These are phyloP conservation scores for Diospyros kaki DNA, from an alignment of 148 eudicot genomes.

Conservation along the genomic window DNA sequence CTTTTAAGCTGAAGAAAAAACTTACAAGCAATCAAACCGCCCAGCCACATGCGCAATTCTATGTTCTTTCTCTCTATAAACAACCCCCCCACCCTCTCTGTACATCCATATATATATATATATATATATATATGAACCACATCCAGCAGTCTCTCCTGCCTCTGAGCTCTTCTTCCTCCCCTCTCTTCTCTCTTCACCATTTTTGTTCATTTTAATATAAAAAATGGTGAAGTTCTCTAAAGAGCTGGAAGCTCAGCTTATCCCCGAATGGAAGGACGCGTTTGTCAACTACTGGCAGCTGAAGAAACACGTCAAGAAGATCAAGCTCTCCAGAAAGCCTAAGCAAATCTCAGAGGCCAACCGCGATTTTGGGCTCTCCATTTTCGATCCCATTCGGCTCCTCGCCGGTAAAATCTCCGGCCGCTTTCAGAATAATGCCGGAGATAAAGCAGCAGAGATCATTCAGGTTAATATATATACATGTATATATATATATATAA, in stretches of 20 bases:
- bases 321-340: constrained; percentile 46
- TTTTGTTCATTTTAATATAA: not conserved
- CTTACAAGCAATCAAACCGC: too few relatives aligned
- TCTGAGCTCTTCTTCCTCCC: constrained; percentile 13
- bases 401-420: constrained; percentile 18
- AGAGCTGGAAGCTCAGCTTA: constrained; percentile 89
- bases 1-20: too few relatives aligned
- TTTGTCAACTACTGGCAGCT: constrained; percentile 86
- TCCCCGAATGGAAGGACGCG: constrained; percentile 90
- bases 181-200: not conserved
- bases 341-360: constrained; percentile 24
- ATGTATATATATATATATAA: not conserved
- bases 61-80: not conserved
- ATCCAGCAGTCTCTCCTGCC: not conserved
- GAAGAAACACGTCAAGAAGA: constrained; percentile 78
- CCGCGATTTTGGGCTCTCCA: constrained; percentile 38
- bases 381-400: constrained; percentile 50
- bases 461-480: constrained; percentile 31
- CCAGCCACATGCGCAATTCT: not conserved
- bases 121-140: constrained; percentile 15
- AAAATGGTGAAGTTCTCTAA: constrained; percentile 95
- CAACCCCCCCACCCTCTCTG: not conserved
- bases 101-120: not conserved
- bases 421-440: constrained; percentile 1
- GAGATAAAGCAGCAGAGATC: constrained; percentile 19